Base-by-base conservation (phyloP, 2,329 filamentous ascomycete species). In the Dothideomycetes sp. region DNA sequence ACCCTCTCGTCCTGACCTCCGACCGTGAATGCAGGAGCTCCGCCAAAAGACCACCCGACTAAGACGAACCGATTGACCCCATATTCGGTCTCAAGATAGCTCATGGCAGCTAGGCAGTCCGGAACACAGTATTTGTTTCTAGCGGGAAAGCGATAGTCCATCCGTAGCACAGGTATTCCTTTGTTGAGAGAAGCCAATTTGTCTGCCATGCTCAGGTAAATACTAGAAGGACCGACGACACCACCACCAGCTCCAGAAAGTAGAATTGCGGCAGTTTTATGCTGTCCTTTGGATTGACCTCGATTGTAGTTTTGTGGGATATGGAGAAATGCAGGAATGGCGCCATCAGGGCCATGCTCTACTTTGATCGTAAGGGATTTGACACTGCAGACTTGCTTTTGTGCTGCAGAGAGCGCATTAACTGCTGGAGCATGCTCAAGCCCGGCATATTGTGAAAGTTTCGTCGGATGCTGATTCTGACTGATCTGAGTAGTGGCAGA, bases 11-110 rank as follows among this genome's bases (percentile, higher is more conserved):
- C 58, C 11, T 47, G 23, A 3, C 51, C 58, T 6, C 53, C 63
- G 10, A 59, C 55, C 1, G 57, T 60, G 49, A 64, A 63, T 13
- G 62, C 64, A 1, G 63, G 63, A 15, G 61, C 63, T 5, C 63
- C 59, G 15, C 64, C 62, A 37, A 67, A 65, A 9, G 58, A 63
- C 64, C 63, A 67, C 32, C 64, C 64, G 2, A 65, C 53, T 11
- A 67, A 44, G 5, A 65, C 62, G 47, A 65, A 64, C 17, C 47
- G 52, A n/a, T 43, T 45, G 1, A 61, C 50, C 1, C 46, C 50
- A 45, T 55, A 60, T 18, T 50, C 44, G 11, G 54, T 45, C 11
- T 55, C 33, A 7, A 66, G 51, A 36, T 59, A 61, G 20, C 56
- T 47, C 55, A 67, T 60, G 4, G 55, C 57, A 8, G 62, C 56